Conservation (phyloP, 306 rosid genomes). For the Quillaja saponaria region DNA sequence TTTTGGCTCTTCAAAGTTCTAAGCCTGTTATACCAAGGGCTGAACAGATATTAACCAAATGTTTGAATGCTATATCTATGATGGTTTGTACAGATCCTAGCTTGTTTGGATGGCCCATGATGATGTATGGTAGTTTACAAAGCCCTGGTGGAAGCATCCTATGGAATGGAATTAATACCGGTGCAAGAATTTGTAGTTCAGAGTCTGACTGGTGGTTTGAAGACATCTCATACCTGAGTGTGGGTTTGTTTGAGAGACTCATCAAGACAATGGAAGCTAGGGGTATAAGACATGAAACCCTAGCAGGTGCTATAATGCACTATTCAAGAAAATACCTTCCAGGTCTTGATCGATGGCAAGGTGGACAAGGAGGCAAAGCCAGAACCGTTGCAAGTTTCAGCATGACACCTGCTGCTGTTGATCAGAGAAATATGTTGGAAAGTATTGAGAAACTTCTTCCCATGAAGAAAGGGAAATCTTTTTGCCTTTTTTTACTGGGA, state of each 20-base stretch:
- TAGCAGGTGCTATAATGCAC: conserved; percentile 78
- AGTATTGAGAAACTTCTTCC: conserved; percentile 83
- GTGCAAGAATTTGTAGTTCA: conserved; percentile 80
- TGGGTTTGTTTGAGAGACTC: conserved; percentile 74
- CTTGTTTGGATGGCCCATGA: conserved; percentile 99
- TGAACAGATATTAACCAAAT: conserved; percentile 65
- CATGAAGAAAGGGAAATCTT: conserved; percentile 73
- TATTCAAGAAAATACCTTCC: conserved; percentile 89
- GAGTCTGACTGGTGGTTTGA: conserved; percentile 99
- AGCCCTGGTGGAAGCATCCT: conserved; percentile 99
- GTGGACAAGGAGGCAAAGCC: conserved; percentile 59
- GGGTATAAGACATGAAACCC: conserved; percentile 79
- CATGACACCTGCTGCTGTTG: conserved; percentile 67
- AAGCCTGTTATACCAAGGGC: conserved; percentile 62
- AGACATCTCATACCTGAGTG: conserved; percentile 83
- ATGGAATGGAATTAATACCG: conserved; percentile 97
- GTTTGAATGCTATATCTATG: conserved; percentile 76
- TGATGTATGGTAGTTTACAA: conserved; percentile 96
- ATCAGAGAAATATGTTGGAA: conserved; percentile 78
- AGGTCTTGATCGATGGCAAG: conserved; percentile 88
- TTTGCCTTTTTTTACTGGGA: conserved; percentile 81
- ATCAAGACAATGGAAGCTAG: conserved; percentile 78
- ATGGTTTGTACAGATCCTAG: conserved; percentile 97
- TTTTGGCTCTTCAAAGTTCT: conserved; percentile 83
- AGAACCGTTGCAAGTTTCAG: conserved; percentile 77